These are phyloP conservation scores for Lipomyces sp. DNA, from an alignment of 805 yeast species.

Conservation along the genomic window DNA sequence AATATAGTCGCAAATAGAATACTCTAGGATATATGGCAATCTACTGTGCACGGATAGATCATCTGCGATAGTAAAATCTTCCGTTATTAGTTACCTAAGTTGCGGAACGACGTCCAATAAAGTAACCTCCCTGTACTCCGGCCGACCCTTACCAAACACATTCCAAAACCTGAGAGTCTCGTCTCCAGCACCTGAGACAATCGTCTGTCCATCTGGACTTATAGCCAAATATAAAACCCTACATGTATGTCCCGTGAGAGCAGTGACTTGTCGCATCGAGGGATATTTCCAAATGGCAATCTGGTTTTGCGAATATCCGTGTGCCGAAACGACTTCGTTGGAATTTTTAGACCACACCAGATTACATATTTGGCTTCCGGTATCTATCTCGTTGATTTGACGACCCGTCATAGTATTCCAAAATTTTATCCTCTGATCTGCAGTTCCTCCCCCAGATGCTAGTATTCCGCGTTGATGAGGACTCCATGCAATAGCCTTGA, in stretches of 20 bases:
- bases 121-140: constrained; percentile 33
- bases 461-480: constrained; percentile 94
- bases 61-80: neutral
- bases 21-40: neutral
- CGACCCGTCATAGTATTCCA: constrained; percentile 89
- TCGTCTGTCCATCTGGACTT: constrained; percentile 95
- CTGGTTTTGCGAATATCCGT: constrained; percentile 90
- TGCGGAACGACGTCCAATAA: constrained; percentile 34
- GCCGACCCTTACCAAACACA: constrained; percentile 60
- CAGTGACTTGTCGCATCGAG: constrained; percentile 88
- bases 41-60: neutral
- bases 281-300: constrained; percentile 94
- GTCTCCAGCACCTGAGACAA: constrained; percentile 98
- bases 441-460: constrained; percentile 97
- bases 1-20: neutral
- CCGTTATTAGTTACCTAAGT: constrained; percentile 15
- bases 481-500: constrained; percentile 96
- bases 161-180: constrained; percentile 97
- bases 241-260: constrained; percentile 91
- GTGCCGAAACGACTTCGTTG: constrained; percentile 90
- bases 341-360: constrained; percentile 91
- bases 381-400: constrained; percentile 78
- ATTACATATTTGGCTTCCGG: constrained; percentile 96
- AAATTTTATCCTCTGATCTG: constrained; percentile 84
- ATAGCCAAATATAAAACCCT: constrained; percentile 86